These are phyloP conservation scores for Candida awuae DNA, from an alignment of 805 yeast species.

Conservation along the genomic window DNA sequence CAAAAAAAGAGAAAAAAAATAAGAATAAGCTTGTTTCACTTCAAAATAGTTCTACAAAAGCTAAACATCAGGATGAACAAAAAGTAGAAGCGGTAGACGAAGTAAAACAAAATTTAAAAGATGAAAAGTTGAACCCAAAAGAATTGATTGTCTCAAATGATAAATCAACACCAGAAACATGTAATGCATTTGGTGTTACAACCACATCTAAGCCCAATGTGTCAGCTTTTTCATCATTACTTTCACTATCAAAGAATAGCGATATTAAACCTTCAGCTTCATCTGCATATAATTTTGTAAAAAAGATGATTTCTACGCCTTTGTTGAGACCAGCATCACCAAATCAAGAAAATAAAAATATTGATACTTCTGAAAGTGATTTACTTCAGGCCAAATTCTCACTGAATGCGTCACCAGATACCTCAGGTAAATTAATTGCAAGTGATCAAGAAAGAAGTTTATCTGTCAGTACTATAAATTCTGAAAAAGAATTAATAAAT, in stretches of 20 bases:
- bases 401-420: neutral
- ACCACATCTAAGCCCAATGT: constrained; percentile 30
- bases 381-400: neutral
- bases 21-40: neutral
- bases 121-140: constrained; percentile 17
- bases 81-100: neutral
- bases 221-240: constrained; percentile 33
- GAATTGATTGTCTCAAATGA: constrained; percentile 16
- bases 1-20: neutral
- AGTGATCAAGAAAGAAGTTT: neutral
- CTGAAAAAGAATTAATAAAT: no score
- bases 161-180: constrained; percentile 27
- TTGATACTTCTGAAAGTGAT: neutral
- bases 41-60: neutral
- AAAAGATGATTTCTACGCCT: constrained; percentile 28
- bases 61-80: neutral
- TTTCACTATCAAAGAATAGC: constrained; percentile 27
- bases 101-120: neutral
- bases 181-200: constrained; percentile 30
- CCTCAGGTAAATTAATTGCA: neutral
- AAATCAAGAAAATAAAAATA: neutral
- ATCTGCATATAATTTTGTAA: constrained; percentile 26
- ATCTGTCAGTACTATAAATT: neutral
- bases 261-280: constrained; percentile 15
- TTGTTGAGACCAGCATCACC: constrained; percentile 18